Evolutionary conservation across 805 yeast genomes (phyloP).

Genomic region (Ogataea kodamae): DNA sequence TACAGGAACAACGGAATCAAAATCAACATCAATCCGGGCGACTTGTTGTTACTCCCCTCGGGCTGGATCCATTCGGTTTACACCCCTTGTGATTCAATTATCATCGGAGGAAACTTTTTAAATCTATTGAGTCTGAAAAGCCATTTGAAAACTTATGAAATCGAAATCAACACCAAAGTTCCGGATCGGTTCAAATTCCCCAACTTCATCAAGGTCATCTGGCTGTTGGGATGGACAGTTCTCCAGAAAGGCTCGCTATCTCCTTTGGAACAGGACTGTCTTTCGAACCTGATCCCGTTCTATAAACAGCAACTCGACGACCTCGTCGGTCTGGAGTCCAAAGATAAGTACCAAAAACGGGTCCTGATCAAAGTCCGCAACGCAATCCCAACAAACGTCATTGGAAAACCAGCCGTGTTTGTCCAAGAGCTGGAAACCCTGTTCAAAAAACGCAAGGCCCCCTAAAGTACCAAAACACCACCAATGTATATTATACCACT

Average conservation of each 20-base stretch:
- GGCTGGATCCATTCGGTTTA: conserved; percentile 93
- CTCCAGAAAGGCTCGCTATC: conserved; percentile 10
- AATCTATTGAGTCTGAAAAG: conserved; percentile 59
- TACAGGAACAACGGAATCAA: conserved; percentile 36
- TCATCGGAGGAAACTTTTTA: conserved; percentile 85
- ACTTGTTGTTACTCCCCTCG: conserved; percentile 77
- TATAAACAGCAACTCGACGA: conserved; percentile 22
- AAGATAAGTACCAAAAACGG: conserved; percentile 17
- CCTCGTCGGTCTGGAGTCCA: conserved; percentile 10
- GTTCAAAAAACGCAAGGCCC: conserved; percentile 16
- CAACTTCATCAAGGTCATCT: conserved; percentile 62
- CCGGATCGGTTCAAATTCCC: conserved; percentile 79
- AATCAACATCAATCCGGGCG: conserved; percentile 49
- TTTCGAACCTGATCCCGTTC: conserved; percentile 23
- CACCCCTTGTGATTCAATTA: conserved; percentile 76
- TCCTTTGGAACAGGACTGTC: conserved; percentile 20
- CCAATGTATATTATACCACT: no score
- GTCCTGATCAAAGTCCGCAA: conserved; percentile 16
- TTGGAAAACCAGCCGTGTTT: conserved; percentile 27
- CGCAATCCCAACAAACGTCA: conserved; percentile 21
- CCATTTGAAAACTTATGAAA: conserved; percentile 57
- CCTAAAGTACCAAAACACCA: conserved; percentile 3
- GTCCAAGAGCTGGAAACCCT: conserved; percentile 23
- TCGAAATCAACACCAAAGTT: conserved; percentile 69
- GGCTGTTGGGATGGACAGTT: conserved; percentile 56